Percentiles rank a stretch among this genome's conserved stretches.
phyloP scores from a whole-genome alignment of 495 filamentous ascomycete species.

The Aspergillus olivimuriae region DNA sequence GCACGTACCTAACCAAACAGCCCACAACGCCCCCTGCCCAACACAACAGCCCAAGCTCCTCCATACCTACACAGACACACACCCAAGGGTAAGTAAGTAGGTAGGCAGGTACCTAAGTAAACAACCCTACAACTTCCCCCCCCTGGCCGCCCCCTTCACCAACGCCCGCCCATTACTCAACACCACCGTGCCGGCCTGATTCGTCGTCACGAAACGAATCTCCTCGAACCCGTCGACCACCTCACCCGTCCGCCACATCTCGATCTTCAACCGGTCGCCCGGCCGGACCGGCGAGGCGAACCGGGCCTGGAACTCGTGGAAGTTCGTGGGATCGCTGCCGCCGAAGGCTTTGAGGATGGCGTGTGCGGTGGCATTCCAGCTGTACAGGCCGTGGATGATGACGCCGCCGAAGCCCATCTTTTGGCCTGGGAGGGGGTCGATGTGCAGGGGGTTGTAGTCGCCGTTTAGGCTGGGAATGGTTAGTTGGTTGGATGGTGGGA shows the following conservation, averaged over 20 bases:
- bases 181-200: not conserved
- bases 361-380: slow-evolving; percentile 76
- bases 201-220: slow-evolving; percentile 35
- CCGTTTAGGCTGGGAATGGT: slow-evolving; percentile 57
- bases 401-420: slow-evolving; percentile 87
- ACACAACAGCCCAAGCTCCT: no score
- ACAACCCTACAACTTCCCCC: no score
- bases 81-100: no score
- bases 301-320: slow-evolving; percentile 80
- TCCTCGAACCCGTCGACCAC: slow-evolving; percentile 67
- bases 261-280: slow-evolving; percentile 48
- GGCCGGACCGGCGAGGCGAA: slow-evolving; percentile 80
- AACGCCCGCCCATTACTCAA: not conserved
- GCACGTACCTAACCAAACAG: no score
- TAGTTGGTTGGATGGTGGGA: slow-evolving; percentile 9
- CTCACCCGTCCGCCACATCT: slow-evolving; percentile 50
- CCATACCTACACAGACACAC: no score
- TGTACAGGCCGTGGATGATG: slow-evolving; percentile 84
- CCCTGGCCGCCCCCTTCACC: no score
- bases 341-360: slow-evolving; percentile 66
- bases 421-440: slow-evolving; percentile 71
- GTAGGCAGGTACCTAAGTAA: no score
- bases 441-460: slow-evolving; percentile 89
- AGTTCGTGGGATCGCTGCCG: slow-evolving; percentile 66
- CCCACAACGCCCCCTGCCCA: no score